Evolutionary conservation across 345 rosid species (phyloP).

Genomic region (Populus alba): DNA sequence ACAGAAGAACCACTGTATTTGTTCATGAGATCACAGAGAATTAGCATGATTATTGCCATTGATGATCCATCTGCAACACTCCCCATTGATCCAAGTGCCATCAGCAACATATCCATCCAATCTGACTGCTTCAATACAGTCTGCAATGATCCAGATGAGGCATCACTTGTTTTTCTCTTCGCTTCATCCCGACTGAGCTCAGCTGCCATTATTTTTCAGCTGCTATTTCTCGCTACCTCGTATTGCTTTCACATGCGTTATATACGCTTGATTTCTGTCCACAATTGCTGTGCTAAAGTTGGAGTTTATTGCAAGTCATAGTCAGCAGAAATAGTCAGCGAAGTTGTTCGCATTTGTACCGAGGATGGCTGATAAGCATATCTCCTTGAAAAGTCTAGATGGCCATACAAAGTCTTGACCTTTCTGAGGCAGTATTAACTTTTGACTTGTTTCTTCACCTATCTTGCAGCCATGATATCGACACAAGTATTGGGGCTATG

Average conservation of each 20-base stretch:
- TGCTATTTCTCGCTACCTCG: not conserved
- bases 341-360: not conserved
- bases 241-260: not conserved
- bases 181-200: not conserved
- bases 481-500: no score
- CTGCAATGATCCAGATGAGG: not conserved
- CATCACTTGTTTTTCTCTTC: not conserved
- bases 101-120: slow-evolving; percentile 26
- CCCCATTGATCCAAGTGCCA: slow-evolving; percentile 28
- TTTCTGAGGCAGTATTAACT: not conserved
- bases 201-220: not conserved
- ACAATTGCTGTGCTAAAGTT: not conserved
- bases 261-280: not conserved
- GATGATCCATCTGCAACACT: slow-evolving; percentile 26
- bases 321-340: not conserved
- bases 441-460: not conserved
- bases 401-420: not conserved
- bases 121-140: slow-evolving; percentile 7
- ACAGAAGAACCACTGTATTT: slow-evolving; percentile 12
- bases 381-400: not conserved
- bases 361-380: not conserved
- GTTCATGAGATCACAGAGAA: slow-evolving; percentile 28
- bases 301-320: not conserved
- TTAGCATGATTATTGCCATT: slow-evolving; percentile 17
- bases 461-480: not conserved